These are phyloP conservation scores for Eleusine indica DNA, from an alignment of 176 grass and related monocot species.

Conservation along the genomic window DNA sequence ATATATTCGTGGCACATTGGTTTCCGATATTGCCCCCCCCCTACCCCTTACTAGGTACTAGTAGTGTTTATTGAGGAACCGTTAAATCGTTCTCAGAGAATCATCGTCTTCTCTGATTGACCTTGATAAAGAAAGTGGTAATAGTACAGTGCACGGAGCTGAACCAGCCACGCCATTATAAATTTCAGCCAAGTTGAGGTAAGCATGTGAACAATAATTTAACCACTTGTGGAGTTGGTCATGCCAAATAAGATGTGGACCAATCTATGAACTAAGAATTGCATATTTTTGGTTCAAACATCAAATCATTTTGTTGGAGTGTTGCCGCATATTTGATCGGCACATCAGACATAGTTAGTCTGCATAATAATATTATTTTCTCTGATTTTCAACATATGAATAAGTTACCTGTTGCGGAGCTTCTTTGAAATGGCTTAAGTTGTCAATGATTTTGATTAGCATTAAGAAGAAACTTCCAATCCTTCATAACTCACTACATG, in stretches of 20 bases:
- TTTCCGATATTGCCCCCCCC: neutral
- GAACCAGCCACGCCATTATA: neutral
- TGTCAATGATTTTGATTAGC: too few species aligned
- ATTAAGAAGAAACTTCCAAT: too few species aligned
- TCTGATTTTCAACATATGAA: too few species aligned
- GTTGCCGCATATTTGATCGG: neutral
- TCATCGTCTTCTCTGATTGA: neutral
- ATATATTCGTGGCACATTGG: neutral
- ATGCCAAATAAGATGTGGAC: slow-evolving; percentile 10
- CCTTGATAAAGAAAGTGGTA: slow-evolving; percentile 1
- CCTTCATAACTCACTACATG: too few species aligned
- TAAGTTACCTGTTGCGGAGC: too few species aligned
- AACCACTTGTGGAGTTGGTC: slow-evolving; percentile 12
- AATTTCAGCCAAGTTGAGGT: slow-evolving; percentile 25
- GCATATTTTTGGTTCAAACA: neutral
- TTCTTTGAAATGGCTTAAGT: too few species aligned
- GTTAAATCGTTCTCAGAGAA: neutral
- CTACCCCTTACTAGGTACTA: too few species aligned
- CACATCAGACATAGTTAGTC: too few species aligned
- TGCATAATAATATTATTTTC: too few species aligned
- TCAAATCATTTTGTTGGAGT: slow-evolving; percentile 33
- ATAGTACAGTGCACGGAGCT: neutral
- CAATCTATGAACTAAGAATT: slow-evolving; percentile 19
- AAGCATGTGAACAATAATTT: slow-evolving; percentile 20
- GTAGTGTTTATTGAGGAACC: neutral